Percentiles rank a stretch among this genome's conserved stretches.
Conservation (phyloP, 73 alveolate species). For the Paramecium sonneborni region DNA sequence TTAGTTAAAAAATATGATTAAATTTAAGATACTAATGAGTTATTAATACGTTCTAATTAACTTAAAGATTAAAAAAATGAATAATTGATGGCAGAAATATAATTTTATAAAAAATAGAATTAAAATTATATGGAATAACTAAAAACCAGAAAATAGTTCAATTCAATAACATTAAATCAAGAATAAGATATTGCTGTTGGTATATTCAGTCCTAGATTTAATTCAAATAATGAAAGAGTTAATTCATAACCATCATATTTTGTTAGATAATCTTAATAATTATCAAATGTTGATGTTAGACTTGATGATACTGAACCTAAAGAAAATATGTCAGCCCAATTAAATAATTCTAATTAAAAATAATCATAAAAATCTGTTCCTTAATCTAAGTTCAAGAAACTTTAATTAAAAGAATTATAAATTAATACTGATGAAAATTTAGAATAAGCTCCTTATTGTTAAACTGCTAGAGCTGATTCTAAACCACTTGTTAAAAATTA, state of each 20-base stretch:
- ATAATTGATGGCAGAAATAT: constrained; percentile 50
- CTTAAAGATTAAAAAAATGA: constrained; percentile 25
- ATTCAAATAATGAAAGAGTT: not conserved
- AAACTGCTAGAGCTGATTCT: not conserved
- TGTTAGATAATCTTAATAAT: not conserved
- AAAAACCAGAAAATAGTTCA: constrained; percentile 52
- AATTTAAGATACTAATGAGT: constrained; percentile 40
- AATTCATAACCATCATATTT: not conserved
- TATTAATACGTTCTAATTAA: constrained; percentile 35
- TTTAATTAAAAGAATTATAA: not conserved
- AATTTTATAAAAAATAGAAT: constrained; percentile 41
- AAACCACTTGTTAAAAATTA: not conserved
- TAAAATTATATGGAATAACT: constrained; percentile 56
- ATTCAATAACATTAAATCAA: constrained; percentile 40
- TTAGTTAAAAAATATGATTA: constrained; percentile 28
- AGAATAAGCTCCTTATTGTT: not conserved
- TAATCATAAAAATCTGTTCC: not conserved
- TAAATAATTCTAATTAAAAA: not conserved
- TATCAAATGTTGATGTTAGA: not conserved
- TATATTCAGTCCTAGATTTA: constrained; percentile 48
- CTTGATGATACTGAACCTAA: not conserved
- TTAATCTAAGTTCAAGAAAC: not conserved
- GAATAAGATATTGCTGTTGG: constrained; percentile 57
- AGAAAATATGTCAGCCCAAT: not conserved
- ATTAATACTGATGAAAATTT: not conserved